phyloP scores from a whole-genome alignment of 2,329 filamentous ascomycete species.

The Beauveria sp. region DNA sequence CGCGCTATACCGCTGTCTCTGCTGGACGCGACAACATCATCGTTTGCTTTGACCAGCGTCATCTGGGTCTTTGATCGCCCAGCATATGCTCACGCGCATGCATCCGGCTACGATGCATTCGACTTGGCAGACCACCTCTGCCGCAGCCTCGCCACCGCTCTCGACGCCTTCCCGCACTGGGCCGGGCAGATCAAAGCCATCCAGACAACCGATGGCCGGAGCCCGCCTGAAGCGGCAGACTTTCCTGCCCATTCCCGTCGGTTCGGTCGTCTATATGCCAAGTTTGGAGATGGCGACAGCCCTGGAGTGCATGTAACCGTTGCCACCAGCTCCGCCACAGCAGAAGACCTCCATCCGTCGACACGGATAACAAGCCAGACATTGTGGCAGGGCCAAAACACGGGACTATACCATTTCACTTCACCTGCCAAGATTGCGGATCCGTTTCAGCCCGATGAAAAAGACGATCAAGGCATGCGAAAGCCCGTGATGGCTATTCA shows the following conservation, averaged over 20 bases:
- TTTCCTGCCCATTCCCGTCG: constrained; percentile 17
- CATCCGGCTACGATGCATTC: too few relatives aligned
- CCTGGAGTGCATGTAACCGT: constrained; percentile 17
- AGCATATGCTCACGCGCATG: too few relatives aligned
- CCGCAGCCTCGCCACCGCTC: neutral
- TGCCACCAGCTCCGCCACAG: too few relatives aligned
- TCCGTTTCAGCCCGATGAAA: neutral
- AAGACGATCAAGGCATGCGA: neutral
- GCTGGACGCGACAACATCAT: too few relatives aligned
- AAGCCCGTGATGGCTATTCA: constrained; percentile 17
- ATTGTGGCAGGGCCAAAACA: too few relatives aligned
- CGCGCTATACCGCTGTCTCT: too few relatives aligned
- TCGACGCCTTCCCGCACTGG: constrained; percentile 17
- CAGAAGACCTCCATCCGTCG: too few relatives aligned
- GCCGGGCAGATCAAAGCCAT: constrained; percentile 16
- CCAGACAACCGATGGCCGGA: constrained; percentile 8
- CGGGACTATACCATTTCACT: too few relatives aligned
- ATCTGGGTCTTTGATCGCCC: too few relatives aligned
- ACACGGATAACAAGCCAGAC: too few relatives aligned
- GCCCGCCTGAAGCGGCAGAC: constrained; percentile 4
- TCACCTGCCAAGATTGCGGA: neutral
- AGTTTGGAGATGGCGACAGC: constrained; percentile 14
- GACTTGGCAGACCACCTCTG: too few relatives aligned
- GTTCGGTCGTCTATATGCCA: constrained; percentile 17
- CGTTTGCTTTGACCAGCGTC: too few relatives aligned